These are phyloP conservation scores for Myxozyma neglecta DNA, from an alignment of 805 yeast genomes.

Conservation along the genomic window DNA sequence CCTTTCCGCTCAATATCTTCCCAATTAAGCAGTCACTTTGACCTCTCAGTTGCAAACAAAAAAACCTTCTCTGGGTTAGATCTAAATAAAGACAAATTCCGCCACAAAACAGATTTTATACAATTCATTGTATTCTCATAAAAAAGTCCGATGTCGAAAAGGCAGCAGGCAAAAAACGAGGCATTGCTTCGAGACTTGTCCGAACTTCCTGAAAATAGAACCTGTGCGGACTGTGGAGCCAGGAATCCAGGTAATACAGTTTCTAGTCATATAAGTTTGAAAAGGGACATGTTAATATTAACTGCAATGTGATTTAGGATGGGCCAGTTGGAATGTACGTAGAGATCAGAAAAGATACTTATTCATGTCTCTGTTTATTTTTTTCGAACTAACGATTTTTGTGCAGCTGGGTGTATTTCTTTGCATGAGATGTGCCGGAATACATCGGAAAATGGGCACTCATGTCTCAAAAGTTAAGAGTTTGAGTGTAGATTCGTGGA, in stretches of 20 bases:
- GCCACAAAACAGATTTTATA: too few species aligned
- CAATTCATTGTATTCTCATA: not conserved
- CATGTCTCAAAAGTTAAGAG: slow-evolving; percentile 69
- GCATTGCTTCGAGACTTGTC: slow-evolving; percentile 58
- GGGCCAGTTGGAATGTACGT: slow-evolving; percentile 40
- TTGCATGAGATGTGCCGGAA: slow-evolving; percentile 83
- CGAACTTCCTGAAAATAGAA: slow-evolving; percentile 61
- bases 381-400: not conserved
- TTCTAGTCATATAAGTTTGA: not conserved
- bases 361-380: too few species aligned
- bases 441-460: slow-evolving; percentile 65
- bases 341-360: too few species aligned
- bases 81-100: too few species aligned
- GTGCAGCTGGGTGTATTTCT: slow-evolving; percentile 61
- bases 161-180: slow-evolving; percentile 49
- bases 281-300: not conserved
- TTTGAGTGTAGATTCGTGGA: slow-evolving; percentile 72
- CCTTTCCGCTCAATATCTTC: too few species aligned
- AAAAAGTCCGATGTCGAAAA: slow-evolving; percentile 39
- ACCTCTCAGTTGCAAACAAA: too few species aligned
- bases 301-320: slow-evolving; percentile 31
- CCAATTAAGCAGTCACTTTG: too few species aligned
- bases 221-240: slow-evolving; percentile 77
- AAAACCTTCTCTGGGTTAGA: too few species aligned
- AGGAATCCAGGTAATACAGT: slow-evolving; percentile 56